Conservation (phyloP, 2,329 filamentous ascomycete genomes). For the Talaromyces sp. region DNA sequence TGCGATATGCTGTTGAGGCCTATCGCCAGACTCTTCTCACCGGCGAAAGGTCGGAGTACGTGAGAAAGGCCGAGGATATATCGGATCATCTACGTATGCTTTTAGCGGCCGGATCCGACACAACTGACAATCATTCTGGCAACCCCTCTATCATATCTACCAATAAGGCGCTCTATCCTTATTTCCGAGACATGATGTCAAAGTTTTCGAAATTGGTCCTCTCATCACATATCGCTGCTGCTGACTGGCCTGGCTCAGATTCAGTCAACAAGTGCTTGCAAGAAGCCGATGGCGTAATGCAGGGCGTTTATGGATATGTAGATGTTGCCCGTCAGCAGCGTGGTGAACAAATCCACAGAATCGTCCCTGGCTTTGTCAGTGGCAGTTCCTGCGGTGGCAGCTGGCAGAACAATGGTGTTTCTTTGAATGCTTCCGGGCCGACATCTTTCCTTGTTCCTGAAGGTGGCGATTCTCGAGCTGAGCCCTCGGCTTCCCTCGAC, state of each 20-base stretch:
- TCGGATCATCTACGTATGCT: constrained; percentile 92
- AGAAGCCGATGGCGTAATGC: constrained; percentile 93
- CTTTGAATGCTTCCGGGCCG: constrained; percentile 65
- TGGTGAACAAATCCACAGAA: constrained; percentile 88
- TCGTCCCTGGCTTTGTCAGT: constrained; percentile 90
- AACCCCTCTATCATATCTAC: constrained; percentile 99
- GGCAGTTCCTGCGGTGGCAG: constrained; percentile 81
- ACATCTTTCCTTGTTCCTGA: constrained; percentile 81
- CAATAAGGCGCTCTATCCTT: constrained; percentile 94
- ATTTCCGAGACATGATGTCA: constrained; percentile 99
- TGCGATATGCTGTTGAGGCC: constrained; percentile 84
- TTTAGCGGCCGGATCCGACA: constrained; percentile 92
- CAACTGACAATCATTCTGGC: constrained; percentile 97
- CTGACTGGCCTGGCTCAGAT: constrained; percentile 92
- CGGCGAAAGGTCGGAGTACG: constrained; percentile 84
- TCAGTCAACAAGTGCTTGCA: constrained; percentile 93
- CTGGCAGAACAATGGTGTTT: constrained; percentile 72
- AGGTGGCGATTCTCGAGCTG: constrained; percentile 71
- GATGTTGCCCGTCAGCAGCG: constrained; percentile 92
- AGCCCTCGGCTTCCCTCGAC: constrained; percentile 76
- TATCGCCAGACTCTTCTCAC: constrained; percentile 89
- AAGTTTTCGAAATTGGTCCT: constrained; percentile 99
- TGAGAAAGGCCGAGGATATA: constrained; percentile 93
- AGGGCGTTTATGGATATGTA: constrained; percentile 94
- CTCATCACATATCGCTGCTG: constrained; percentile 94